These are phyloP conservation scores for Calonectria hongkongensis DNA, from an alignment of 2,329 filamentous ascomycete species.

Conservation along the genomic window DNA sequence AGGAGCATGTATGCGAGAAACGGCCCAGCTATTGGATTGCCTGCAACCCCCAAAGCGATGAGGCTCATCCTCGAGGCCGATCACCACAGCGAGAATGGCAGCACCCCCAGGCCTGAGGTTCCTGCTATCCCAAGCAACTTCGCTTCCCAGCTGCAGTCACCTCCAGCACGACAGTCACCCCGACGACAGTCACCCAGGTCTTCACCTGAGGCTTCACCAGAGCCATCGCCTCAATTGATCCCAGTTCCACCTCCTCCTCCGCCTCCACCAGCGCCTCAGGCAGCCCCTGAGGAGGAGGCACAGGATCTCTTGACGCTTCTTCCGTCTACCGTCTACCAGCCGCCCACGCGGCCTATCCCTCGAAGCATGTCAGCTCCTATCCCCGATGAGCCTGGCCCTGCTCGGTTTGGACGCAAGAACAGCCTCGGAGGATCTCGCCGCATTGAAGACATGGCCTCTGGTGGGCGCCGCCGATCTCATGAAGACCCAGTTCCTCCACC, in stretches of 20 bases:
- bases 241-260: not conserved
- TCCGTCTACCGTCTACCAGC: conserved; percentile 77
- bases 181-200: conserved; percentile 59
- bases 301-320: conserved; percentile 67
- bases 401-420: conserved; percentile 59
- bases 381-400: conserved; percentile 61
- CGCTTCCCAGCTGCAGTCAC: conserved; percentile 39
- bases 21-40: conserved; percentile 82
- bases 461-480: conserved; percentile 67
- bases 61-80: conserved; percentile 82
- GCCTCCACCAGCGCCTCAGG: conserved; percentile 44
- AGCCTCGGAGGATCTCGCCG: conserved; percentile 64
- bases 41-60: conserved; percentile 94
- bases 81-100: conserved; percentile 62
- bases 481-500: conserved; percentile 71
- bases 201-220: conserved; percentile 60
- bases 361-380: conserved; percentile 78
- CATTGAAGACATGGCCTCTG: conserved; percentile 68
- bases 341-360: conserved; percentile 70
- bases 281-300: conserved; percentile 55
- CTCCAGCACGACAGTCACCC: not conserved
- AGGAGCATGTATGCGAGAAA: conserved; percentile 69
- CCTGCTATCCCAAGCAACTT: conserved; percentile 72
- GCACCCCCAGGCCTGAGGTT: conserved; percentile 70
- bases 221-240: not conserved